Base-by-base conservation (phyloP, 2,329 filamentous ascomycete genomes). In the Capronia coronata region DNA sequence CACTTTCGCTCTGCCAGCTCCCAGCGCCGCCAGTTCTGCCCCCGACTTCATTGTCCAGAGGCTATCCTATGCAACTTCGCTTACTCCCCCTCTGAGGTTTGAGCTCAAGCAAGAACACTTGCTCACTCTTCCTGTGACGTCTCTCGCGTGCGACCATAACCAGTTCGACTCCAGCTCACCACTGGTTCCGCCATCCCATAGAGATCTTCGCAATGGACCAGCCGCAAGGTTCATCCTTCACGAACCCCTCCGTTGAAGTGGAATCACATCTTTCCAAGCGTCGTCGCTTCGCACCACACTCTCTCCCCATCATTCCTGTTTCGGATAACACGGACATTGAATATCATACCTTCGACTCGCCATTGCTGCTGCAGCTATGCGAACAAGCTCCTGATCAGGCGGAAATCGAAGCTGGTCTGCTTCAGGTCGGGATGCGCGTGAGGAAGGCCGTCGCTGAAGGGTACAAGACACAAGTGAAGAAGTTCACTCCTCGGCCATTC, bases 361-460 rank as follows among this genome's bases (percentile, higher is more conserved):
- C 57, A 64, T 10, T 71, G 67, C 6, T 64, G 67, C 55, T 65
- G 63, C 57, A 69, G 48, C 48, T 59, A n/a, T 60, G 56, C 43
- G 57, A 70, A 59, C 55, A 58, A 71, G 70, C 58, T 62, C 69
- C 40, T 60, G 67, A 22, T 52, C 64, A 40, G 71, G 68, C 23
- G 59, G 56, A 59, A 38, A 58, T 94, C 25, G 87, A 95, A 68
- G 77, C 89, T 29, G 86, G 86, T 55, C 82, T 97, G n/a, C 75
- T 96, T 35, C 87, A 78, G 61, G 91, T 97, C 57, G 91, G 91
- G 62, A 96, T 96, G 89, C 84, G 91, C 19, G 78, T 97, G 43
- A 85, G 91, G 64, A 97, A 97, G 71, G 86, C 86, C 9, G 86
- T 97, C 6, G 85, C 88, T 0, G 90, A 96, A 65, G 91, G 91